Evolutionary conservation across 805 yeast genomes (phyloP), one percentile per base, ranked within the genome.

Genomic region (Zygosaccharomyces kombuchaensis): DNA sequence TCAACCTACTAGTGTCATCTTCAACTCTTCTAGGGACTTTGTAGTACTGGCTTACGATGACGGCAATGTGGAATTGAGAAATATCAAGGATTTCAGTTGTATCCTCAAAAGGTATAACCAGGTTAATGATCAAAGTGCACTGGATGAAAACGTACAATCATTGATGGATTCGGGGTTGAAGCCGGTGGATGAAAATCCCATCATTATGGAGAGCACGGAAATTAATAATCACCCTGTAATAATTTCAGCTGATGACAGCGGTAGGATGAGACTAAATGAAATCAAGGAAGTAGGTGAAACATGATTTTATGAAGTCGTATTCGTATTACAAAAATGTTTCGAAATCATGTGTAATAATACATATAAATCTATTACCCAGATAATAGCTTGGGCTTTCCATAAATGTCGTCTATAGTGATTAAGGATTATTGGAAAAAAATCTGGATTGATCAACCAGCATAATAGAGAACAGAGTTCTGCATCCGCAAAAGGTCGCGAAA

Each of bases 11-110:
- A 36, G 46, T 29, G 32, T 50, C 9, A 44, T 55, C 16, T 56
- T 55, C 50, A 38, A 45, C 13, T 48, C 52, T 9, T 35, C 34
- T 4, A 46, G 40, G 21, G 58, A 55, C 25, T 44, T 46, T 46
- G 55, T 40, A 22, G 52, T 40, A 38, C 44, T 55, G 12, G 55
- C 63, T 12, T 58, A 53, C 31, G 45, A 44, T 4, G 54, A 58
- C 40, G 60, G 62, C 2, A 22, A 46, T 5, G 47, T 62, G 6
- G 63, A 62, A 40, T 19, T 61, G n/a, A 57, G 62, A 46, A 51
- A 49, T 30, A 31, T 60, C n/a, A 41, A 46, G 9, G 46, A 55
- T 34, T 60, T 60, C 34, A 34, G 29, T 32, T 25, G 40, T 16
- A 29, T 44, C 25, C 34, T 39, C 32, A 21, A 26, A 27, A 13